Evolutionary conservation across 2,329 filamentous ascomycete genomes (phyloP).

Genomic region (Phialophora chinensis): DNA sequence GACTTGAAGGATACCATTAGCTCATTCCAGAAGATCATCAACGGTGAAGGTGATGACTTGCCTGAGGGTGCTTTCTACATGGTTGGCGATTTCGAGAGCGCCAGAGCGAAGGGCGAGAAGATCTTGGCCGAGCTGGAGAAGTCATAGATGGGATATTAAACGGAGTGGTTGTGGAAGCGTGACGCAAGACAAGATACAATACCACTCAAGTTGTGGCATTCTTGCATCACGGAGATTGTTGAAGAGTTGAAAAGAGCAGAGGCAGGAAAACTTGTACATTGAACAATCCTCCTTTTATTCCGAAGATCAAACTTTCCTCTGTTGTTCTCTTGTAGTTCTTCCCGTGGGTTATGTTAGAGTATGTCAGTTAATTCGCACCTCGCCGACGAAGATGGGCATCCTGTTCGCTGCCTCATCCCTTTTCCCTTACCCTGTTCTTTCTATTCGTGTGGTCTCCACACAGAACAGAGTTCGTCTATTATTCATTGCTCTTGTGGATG

Average conservation of each 20-base stretch:
- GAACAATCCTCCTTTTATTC: slow-evolving; percentile 23
- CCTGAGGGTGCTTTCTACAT: slow-evolving; percentile 97
- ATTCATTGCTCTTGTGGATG: background rate
- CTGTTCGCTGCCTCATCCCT: background rate
- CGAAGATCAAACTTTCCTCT: slow-evolving; percentile 13
- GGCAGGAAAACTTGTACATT: slow-evolving; percentile 21
- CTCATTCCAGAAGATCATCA: slow-evolving; percentile 96
- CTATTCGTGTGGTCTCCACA: background rate
- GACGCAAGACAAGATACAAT: background rate
- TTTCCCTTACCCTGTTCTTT: background rate
- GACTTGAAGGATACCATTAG: slow-evolving; percentile 98
- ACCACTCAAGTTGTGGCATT: background rate
- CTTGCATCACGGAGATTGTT: background rate
- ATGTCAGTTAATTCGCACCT: background rate
- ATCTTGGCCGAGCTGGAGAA: slow-evolving; percentile 93
- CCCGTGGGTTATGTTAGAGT: background rate
- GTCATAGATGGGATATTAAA: slow-evolving; percentile 48
- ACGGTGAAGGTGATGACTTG: slow-evolving; percentile 92
- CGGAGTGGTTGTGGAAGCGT: background rate
- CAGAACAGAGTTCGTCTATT: background rate
- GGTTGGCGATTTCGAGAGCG: slow-evolving; percentile 94
- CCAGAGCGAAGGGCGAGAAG: slow-evolving; percentile 98
- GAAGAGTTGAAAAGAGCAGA: slow-evolving; percentile 10
- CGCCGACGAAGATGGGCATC: background rate
- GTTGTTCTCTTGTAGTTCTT: background rate